A percentile compares a stretch with the other conserved stretches of the same genome.
phyloP scores from a whole-genome alignment of 2,329 filamentous ascomycete species.

The Tolypocladium tropicale region DNA sequence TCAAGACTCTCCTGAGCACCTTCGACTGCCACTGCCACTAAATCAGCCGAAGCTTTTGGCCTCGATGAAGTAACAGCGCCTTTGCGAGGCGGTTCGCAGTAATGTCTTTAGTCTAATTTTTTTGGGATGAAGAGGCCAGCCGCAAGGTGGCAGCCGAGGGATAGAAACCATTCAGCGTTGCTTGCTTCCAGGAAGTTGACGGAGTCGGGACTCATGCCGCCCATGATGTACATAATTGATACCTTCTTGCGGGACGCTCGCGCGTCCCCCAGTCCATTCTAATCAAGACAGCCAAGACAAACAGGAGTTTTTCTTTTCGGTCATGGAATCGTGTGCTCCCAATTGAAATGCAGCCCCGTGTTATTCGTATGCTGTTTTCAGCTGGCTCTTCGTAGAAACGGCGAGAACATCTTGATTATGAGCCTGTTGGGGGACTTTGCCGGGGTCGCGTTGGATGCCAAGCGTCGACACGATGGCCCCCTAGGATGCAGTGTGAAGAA shows the following conservation, averaged over 20 bases:
- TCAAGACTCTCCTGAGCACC: constrained; percentile 16
- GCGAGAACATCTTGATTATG: too few species aligned
- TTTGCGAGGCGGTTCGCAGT: too few species aligned
- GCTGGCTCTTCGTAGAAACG: too few species aligned
- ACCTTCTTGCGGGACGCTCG: not conserved
- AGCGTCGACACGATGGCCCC: too few species aligned
- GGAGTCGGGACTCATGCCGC: constrained; percentile 4
- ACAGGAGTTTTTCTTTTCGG: not conserved
- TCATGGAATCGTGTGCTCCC: too few species aligned
- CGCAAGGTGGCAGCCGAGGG: not conserved
- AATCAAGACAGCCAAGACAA: not conserved
- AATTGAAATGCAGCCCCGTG: not conserved
- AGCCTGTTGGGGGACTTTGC: too few species aligned
- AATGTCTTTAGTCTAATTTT: not conserved
- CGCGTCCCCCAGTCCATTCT: not conserved
- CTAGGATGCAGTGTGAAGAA: not conserved
- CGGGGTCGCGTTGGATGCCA: too few species aligned
- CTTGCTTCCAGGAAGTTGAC: constrained; percentile 1
- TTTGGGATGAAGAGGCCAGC: not conserved
- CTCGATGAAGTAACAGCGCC: too few species aligned
- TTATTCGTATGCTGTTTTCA: not conserved
- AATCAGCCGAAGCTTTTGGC: not conserved
- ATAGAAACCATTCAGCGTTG: not conserved
- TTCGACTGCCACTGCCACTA: constrained; percentile 24
- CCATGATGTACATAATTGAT: constrained; percentile 5